A percentile compares a stretch with the other conserved stretches of the same genome.
phyloP scores from a whole-genome alignment of 2,329 filamentous ascomycete genomes.

The Epichloe hybrida region DNA sequence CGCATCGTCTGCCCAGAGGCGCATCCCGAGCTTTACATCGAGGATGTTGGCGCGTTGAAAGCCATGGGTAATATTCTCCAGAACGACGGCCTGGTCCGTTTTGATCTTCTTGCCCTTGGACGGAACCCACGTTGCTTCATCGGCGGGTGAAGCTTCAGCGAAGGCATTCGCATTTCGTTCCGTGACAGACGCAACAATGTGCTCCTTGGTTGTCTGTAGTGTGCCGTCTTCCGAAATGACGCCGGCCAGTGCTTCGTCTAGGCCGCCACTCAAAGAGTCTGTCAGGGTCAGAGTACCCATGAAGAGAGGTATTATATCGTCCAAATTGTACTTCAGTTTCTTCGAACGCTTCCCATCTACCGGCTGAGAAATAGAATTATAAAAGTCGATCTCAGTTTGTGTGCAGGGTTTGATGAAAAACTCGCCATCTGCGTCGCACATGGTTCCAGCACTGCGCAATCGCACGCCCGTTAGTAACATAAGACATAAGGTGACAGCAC shows the following conservation, averaged over 20 bases:
- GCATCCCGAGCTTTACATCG: conserved; percentile 79
- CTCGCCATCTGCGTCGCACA: conserved; percentile 69
- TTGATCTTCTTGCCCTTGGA: conserved; percentile 47
- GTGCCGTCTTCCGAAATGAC: conserved; percentile 26
- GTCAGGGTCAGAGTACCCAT: conserved; percentile 68
- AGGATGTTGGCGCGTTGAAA: conserved; percentile 81
- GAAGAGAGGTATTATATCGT: conserved; percentile 70
- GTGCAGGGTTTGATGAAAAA: conserved; percentile 94
- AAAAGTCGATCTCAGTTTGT: conserved; percentile 73
- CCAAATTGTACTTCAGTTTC: conserved; percentile 37
- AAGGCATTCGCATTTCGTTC: conserved; percentile 17
- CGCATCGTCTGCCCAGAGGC: conserved; percentile 71
- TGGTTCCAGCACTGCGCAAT: conserved; percentile 63
- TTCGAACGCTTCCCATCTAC: conserved; percentile 46
- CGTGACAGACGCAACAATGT: conserved; percentile 19
- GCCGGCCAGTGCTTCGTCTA: conserved; percentile 34
- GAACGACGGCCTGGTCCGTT: conserved; percentile 67
- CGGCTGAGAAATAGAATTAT: conserved; percentile 41
- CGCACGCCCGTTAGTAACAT: not conserved
- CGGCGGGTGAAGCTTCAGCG: conserved; percentile 3
- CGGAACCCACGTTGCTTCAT: conserved; percentile 29
- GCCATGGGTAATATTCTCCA: conserved; percentile 71
- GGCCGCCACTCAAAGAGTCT: conserved; percentile 32
- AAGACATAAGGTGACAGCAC: not conserved
- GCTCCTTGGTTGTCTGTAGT: conserved; percentile 19